Evolutionary conservation across 192 early-diverging fungal species (phyloP).

Genomic region (Backusella macrospora): DNA sequence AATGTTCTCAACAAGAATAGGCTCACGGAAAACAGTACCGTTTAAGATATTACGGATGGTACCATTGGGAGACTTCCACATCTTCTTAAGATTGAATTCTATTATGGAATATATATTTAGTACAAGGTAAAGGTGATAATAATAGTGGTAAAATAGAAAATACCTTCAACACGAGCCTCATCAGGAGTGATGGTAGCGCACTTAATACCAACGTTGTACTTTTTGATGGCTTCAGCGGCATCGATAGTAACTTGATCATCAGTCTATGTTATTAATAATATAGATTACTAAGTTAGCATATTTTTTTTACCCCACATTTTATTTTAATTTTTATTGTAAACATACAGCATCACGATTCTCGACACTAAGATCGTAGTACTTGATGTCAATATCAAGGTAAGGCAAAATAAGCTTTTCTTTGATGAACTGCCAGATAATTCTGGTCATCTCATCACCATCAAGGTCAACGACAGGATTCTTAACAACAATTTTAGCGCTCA

Average conservation of each 20-base stretch:
- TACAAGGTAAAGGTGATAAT: neutral
- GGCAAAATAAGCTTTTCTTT: constrained; percentile 92
- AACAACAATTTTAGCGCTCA: constrained; percentile 60
- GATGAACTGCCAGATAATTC: constrained; percentile 96
- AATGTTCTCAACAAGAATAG: constrained; percentile 90
- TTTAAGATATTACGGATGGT: constrained; percentile 96
- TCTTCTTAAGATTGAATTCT: constrained; percentile 96
- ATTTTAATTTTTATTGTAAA: neutral
- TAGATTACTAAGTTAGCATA: neutral
- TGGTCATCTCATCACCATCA: constrained; percentile 99
- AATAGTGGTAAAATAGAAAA: neutral
- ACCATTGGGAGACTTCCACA: constrained; percentile 98
- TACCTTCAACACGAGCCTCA: constrained; percentile 83
- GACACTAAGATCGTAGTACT: constrained; percentile 96
- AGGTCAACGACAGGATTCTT: constrained; percentile 83
- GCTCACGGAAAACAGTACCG: constrained; percentile 98
- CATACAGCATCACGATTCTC: constrained; percentile 79
- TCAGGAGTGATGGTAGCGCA: constrained; percentile 99
- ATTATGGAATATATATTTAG: neutral
- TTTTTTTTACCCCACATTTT: constrained; percentile 2
- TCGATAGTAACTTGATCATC: constrained; percentile 93
- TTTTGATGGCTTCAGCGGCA: constrained; percentile 94
- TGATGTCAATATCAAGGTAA: constrained; percentile 87
- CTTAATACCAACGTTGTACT: constrained; percentile 99
- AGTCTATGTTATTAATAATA: constrained; percentile 52